Conservation (phyloP, 2,329 filamentous ascomycete genomes). For the Monosporascus sp. region DNA sequence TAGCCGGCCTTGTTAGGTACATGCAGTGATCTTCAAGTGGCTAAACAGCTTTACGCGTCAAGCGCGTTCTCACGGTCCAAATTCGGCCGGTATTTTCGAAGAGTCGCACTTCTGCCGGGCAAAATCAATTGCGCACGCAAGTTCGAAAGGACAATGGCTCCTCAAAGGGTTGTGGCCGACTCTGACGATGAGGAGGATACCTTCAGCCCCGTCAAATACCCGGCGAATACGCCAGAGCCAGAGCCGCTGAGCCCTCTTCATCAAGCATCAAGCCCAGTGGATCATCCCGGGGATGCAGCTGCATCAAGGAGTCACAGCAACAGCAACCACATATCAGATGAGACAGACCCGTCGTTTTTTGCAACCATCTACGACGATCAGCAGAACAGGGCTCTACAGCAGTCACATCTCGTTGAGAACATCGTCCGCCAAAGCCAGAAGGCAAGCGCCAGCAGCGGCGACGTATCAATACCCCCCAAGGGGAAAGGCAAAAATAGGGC, state of each 20-base stretch:
- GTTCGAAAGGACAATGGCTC: constrained; percentile 16
- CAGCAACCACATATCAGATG: constrained; percentile 13
- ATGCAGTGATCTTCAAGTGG: too few species aligned
- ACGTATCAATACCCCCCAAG: constrained; percentile 20
- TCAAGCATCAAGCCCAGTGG: constrained; percentile 8
- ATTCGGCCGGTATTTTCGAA: too few species aligned
- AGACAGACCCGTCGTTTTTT: constrained; percentile 24
- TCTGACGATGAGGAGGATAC: constrained; percentile 27
- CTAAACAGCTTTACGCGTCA: neutral
- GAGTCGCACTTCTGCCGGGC: neutral
- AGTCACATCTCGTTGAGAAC: constrained; percentile 25
- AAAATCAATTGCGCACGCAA: constrained; percentile 2
- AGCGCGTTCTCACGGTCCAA: neutral
- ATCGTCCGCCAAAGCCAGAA: constrained; percentile 28
- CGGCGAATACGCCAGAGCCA: constrained; percentile 17
- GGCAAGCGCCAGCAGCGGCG: constrained; percentile 23
- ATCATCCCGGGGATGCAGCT: neutral
- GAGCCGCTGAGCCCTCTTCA: constrained; percentile 23
- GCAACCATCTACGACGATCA: constrained; percentile 20
- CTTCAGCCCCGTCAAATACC: constrained; percentile 9
- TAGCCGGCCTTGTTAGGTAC: too few species aligned
- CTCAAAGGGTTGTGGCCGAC: constrained; percentile 25
- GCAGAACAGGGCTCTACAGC: constrained; percentile 18
- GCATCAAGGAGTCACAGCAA: constrained; percentile 3
- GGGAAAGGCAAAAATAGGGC: constrained; percentile 12